Base-by-base conservation (phyloP, 495 filamentous ascomycete genomes). In the Parathielavia appendiculata region DNA sequence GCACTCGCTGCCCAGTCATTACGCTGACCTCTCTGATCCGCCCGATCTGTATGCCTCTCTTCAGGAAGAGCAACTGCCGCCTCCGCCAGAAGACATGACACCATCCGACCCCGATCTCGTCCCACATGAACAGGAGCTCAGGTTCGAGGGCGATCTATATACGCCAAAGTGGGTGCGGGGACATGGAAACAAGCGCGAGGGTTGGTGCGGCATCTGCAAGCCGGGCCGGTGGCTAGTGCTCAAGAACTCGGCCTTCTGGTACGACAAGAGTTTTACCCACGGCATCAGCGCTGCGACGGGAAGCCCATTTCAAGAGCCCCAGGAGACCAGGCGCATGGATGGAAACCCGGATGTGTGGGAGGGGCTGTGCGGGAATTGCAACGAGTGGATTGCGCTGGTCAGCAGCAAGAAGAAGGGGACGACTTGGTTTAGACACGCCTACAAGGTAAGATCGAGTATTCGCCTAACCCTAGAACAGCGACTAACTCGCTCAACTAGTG, bases 361-460 rank as follows among this genome's bases (percentile, higher is more conserved):
- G 69, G 88, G 88, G 8, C 74, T 88, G 10, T 91, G 88, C 63
- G 83, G 86, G 35, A 86, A 83, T 51, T 91, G 88, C 68, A 84
- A 82, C 53, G 86, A 89, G 40, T 91, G 88, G 88, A 86, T 90
- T 57, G 81, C 86, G 14, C 71, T 91, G 44, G 84, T 88, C 43
- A 90, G 85, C 70, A 90, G 85, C 65, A 91, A 90, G 77, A 91
- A 89, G 77, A 91, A 91, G 74, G 88, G 88, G 4, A 90, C 87
- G 6, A 89, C 87, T 5, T 91, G 88, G 88, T 91, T 91, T 63
- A 76, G 88, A 60, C 88, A 91, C 68, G 88, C 88, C 43, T 90
- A 91, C 69, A 91, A 90, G 83, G 87, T 89, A 65, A 70, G 76
- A 38, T n/a, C n/a, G n/a, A 7, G 45, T 30, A 30, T 30, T 7